Evolutionary conservation across 2,329 filamentous ascomycete genomes (phyloP), one percentile per base, ranked within the genome.

Genomic region (Leptodontidium sp.): DNA sequence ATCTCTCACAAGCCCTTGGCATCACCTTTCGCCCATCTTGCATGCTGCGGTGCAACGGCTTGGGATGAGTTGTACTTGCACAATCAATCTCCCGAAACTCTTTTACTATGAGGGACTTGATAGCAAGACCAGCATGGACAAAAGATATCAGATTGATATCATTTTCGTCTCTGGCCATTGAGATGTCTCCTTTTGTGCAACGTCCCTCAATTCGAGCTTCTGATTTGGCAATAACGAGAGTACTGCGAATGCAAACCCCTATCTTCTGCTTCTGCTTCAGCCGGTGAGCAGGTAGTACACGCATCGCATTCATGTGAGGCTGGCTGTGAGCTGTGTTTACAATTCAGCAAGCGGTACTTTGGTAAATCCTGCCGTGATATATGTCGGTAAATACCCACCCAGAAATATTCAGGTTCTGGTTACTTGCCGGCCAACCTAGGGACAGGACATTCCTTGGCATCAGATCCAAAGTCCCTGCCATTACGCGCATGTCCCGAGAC

Each of bases 1-100:
- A 62, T 62, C 43, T 62, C 35, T 50, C 59, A 32, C 26, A 62
- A 40, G 47, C 59, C 47, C 59, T 62, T 52, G 59, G 59, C 59
- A 62, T 50, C 59, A 50, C 43, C 17, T 50, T 52, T 21, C 6
- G 26, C 21, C 21, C 17, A 47, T 62, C 59, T 62, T 50, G 59
- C 59, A 49, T 49, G 43, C 59, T 62, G 59, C 59, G 15, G 59
- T 62, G 47, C 59, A 52, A 62, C 59, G 26, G 32, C 43, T 32
- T 21, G 21, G 29, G 32, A 14, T 62, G 59, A 26, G 58, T 47
- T 35, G 45, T 47, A 47, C 45, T 47, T 47, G 58, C 53, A 59
- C 55, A 24, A 43, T 59, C 55, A 40, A 26, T 45, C 55, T 15
- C 55, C 35, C 55, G 38, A 59, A 40, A 6, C n/a, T 7, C 15